phyloP scores from a whole-genome alignment of 192 early-diverging fungal species.

The Diversispora epigaea region DNA sequence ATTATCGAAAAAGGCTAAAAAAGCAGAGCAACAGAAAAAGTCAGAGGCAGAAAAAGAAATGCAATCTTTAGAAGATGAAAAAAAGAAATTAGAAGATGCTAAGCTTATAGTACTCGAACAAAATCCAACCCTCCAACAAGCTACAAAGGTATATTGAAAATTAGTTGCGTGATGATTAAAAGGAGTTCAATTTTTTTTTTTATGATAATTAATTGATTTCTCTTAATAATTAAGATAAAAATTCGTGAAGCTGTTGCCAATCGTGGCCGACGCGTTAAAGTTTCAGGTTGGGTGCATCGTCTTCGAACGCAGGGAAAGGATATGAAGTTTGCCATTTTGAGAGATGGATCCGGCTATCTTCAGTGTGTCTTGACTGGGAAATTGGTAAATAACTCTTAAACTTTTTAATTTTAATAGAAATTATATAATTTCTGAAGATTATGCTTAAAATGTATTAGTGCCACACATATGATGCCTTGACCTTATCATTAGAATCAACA shows the following conservation, averaged over 20 bases:
- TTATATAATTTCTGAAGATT: background rate
- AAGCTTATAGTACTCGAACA: slow-evolving; percentile 75
- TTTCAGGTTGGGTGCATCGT: slow-evolving; percentile 96
- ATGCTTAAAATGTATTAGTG: slow-evolving; percentile 56
- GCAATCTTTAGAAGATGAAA: slow-evolving; percentile 76
- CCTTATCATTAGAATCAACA: slow-evolving; percentile 91
- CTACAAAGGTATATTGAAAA: slow-evolving; percentile 56
- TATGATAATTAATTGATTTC: background rate
- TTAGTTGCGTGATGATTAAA: background rate
- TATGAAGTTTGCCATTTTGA: slow-evolving; percentile 92
- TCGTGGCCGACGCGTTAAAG: slow-evolving; percentile 77
- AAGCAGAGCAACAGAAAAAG: slow-evolving; percentile 70
- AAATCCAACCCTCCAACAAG: slow-evolving; percentile 71
- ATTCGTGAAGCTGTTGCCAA: slow-evolving; percentile 62
- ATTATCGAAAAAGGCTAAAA: slow-evolving; percentile 73
- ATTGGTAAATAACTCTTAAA: slow-evolving; percentile 56
- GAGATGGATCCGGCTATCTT: slow-evolving; percentile 92
- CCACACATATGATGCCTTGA: slow-evolving; percentile 91
- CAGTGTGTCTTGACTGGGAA: slow-evolving; percentile 89
- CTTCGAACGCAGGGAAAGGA: slow-evolving; percentile 95
- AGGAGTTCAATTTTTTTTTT: slow-evolving; percentile 4
- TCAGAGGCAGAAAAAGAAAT: slow-evolving; percentile 67
- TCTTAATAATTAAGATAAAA: slow-evolving; percentile 61
- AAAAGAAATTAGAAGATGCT: slow-evolving; percentile 75
- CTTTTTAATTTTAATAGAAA: background rate